Evolutionary conservation across 2,329 filamentous ascomycete genomes (phyloP), one percentile per base, ranked within the genome.

Genomic region (Chaetomium strumarium): DNA sequence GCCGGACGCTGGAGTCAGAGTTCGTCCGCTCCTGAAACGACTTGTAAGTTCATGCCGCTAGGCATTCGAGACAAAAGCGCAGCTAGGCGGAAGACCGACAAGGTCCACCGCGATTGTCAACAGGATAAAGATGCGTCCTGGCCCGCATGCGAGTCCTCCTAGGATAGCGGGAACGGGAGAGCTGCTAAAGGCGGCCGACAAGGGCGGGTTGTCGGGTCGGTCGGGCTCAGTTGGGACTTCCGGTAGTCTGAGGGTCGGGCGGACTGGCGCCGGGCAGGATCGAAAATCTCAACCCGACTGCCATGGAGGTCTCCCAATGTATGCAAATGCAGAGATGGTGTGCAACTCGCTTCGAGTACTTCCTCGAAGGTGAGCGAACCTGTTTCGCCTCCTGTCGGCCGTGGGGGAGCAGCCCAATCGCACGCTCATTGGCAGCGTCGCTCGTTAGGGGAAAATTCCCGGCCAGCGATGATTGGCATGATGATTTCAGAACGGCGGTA

Each of bases 21-120:
- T 34, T 42, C 50, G 46, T 20, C 34, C 36, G 43, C 31, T 39
- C 49, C 47, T 29, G 33, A 24, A 20, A 19, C 49, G 57, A 57
- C 57, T 41, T 58, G 44, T 8, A 24, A 30, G 19, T 58, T 53
- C 45, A 58, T 58, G 55, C 57, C 33, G 54, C 20, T 12, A 40
- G 19, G n/a, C 17, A 31, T 16, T 29, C 19, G n/a, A n/a, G n/a
- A 46, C 37, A 45, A 40, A 29, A 17, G 24, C 13, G 12, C 34
- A 36, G 4, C 5, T 40, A 17, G 41, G 16, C 40, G 36, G 46
- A 14, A 30, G 51, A 46, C 51, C 46, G 41, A 17, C 33, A 24
- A n/a, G 31, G 43, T 5, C 17, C 39, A 43, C 14, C 31, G 45
- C 39, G 38, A 19, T 30, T 19, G 31, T 9, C 42, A 19, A 17